A percentile compares a stretch with the other conserved stretches of the same genome.
Conservation (phyloP, 345 rosid species). For the Boechera stricta region DNA sequence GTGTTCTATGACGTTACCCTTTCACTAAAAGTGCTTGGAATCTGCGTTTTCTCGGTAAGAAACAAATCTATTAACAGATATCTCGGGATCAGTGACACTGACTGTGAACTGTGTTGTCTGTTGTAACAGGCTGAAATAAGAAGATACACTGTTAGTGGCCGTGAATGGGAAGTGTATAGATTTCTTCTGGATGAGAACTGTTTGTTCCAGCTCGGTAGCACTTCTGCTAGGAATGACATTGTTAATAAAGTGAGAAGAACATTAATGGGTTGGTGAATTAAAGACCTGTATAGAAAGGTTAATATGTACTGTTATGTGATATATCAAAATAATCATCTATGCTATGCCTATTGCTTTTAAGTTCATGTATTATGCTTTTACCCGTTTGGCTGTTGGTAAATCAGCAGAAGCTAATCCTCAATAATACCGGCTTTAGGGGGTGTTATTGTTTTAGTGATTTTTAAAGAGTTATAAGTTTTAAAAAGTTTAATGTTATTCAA, state of each 20-base stretch:
- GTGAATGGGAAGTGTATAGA: slow-evolving; percentile 91
- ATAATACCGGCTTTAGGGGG: no score
- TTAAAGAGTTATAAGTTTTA: no score
- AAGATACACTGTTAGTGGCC: slow-evolving; percentile 59
- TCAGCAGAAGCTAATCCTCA: no score
- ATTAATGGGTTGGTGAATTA: slow-evolving; percentile 77
- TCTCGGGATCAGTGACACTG: not conserved
- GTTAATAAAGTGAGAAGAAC: slow-evolving; percentile 75
- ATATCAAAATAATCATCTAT: not conserved
- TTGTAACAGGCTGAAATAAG: slow-evolving; percentile 76
- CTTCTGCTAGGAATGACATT: slow-evolving; percentile 59
- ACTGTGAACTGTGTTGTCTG: slow-evolving; percentile 3
- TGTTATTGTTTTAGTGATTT: no score
- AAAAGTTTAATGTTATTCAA: no score
- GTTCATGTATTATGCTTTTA: not conserved
- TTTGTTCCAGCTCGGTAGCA: slow-evolving; percentile 47
- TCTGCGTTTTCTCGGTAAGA: slow-evolving; percentile 84
- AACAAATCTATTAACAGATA: not conserved
- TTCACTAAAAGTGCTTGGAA: slow-evolving; percentile 70
- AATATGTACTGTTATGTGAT: not conserved
- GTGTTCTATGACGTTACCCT: slow-evolving; percentile 85
- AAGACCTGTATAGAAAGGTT: not conserved
- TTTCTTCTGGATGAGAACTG: slow-evolving; percentile 76
- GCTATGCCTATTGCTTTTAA: not conserved
- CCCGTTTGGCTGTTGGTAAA: not conserved